Evolutionary conservation across 1,139 yeast genomes (phyloP), one percentile per base, ranked within the genome.

Genomic region (Pichiaceae sp.): DNA sequence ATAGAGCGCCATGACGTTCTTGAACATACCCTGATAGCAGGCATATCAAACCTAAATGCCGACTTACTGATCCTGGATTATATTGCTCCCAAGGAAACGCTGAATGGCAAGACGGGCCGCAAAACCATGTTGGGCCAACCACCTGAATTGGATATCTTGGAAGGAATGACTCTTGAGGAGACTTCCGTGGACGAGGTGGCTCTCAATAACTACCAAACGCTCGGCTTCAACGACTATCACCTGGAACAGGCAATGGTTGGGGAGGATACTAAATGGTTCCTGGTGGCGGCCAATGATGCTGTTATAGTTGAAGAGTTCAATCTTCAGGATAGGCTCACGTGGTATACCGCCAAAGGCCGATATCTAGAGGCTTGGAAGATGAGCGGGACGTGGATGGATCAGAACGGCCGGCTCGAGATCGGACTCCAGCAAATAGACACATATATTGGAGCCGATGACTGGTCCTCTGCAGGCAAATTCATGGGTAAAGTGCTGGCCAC

Each of bases 151-250:
- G 73, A 80, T 43, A 64, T 89, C 4, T 61, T 85, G 17, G 80
- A 81, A 51, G 65, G 79, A 3, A 53, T 65, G 2, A 72, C 77
- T 8, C 87, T 93, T 4, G 82, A 75, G 40, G 94, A 85, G 38
- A 69, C 74, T n/a, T 79, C 83, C 42, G 89, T 81, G 29, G 96
- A 91, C 57, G 95, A 82, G 51, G 68, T 91, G 7, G 77, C 83
- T 0, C 60, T 87, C 40, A 72, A 70, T 37, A 72, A 75, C 33
- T 72, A 66, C 34, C 69, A 74, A 30, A 66, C 70, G 19, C 60
- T 86, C 26, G 91, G 95, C 0, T 65, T 84, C 20, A 89, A 89
- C 55, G 97, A 91, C 53, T 84, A 81, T 50, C 77, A 74, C 43
- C 58, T 89, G 34, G 72, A 76, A 0, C 70, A 70, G 35, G 70